phyloP scores from a whole-genome alignment of 768 basidiomycete genomes.

The Boletus rubescentipes region DNA sequence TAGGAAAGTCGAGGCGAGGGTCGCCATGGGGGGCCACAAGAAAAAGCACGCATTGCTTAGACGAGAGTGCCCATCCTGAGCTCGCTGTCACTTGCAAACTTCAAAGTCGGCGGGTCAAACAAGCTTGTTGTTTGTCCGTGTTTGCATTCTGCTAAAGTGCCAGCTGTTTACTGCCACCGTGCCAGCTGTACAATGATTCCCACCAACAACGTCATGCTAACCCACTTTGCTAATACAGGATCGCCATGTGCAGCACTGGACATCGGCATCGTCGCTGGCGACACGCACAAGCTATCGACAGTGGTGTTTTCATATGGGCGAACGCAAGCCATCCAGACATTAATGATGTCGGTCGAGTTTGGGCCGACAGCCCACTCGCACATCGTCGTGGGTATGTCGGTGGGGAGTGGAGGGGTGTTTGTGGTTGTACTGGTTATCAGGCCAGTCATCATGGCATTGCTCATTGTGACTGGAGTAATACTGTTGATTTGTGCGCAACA shows the following conservation, averaged over 20 bases:
- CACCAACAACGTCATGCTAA: not conserved
- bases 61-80: constrained; percentile 20
- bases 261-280: not conserved
- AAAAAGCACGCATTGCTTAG: constrained; percentile 10
- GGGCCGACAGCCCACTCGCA: not conserved
- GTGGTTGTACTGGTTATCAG: not conserved
- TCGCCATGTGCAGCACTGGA: not conserved
- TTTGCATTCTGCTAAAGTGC: not conserved
- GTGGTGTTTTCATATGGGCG: not conserved
- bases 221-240: not conserved
- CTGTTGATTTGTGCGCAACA: not conserved
- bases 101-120: too few species aligned
- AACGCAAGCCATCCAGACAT: not conserved
- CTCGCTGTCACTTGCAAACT: not conserved
- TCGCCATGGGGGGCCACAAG: constrained; percentile 14
- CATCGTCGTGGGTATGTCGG: not conserved
- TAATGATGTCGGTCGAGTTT: not conserved
- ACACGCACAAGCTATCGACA: not conserved
- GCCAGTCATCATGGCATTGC: not conserved
- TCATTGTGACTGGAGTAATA: not conserved
- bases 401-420: not conserved
- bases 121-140: constrained; percentile 18
- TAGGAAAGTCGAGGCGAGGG: constrained; percentile 4
- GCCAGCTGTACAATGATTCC: not conserved
- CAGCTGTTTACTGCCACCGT: too few species aligned